Percentiles rank a stretch among this genome's conserved stretches.
phyloP scores from a whole-genome alignment of 1,284 basidiomycete genomes.

The Stereum hirsutum region DNA sequence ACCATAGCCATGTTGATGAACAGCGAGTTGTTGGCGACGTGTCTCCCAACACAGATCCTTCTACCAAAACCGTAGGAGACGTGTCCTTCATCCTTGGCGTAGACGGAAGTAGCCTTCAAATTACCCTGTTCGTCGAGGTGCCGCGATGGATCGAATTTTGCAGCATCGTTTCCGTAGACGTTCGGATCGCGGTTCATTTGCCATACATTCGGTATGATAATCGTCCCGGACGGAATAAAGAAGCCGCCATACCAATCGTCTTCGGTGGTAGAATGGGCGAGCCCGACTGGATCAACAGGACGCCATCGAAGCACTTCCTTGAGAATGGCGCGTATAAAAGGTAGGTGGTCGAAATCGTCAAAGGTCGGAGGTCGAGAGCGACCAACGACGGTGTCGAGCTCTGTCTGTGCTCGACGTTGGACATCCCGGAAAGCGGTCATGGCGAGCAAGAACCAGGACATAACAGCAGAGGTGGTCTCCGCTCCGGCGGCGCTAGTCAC shows the following conservation, averaged over 20 bases:
- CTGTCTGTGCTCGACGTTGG: conserved; percentile 19
- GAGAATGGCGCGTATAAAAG: conserved; percentile 21
- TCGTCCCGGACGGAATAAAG: conserved; percentile 17
- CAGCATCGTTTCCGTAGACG: conserved; percentile 15
- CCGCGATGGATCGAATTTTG: conserved; percentile 13
- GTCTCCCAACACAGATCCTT: conserved; percentile 16
- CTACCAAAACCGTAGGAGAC: conserved; percentile 17
- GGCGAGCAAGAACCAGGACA: conserved; percentile 20
- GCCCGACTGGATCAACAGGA: conserved; percentile 13
- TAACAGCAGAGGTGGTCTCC: conserved; percentile 12
- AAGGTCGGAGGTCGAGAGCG: conserved; percentile 20
- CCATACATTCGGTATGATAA: conserved; percentile 16
- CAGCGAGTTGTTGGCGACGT: conserved; percentile 24
- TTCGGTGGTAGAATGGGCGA: conserved; percentile 13
- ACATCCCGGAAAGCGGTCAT: conserved; percentile 20
- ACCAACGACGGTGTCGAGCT: conserved; percentile 23
- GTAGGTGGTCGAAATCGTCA: conserved; percentile 18
- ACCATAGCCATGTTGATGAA: conserved; percentile 22
- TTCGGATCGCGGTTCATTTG: conserved; percentile 11
- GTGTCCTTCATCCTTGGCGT: conserved; percentile 18
- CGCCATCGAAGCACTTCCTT: conserved; percentile 24
- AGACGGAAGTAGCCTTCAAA: conserved; percentile 9
- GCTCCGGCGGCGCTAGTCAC: conserved; percentile 11
- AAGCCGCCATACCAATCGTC: conserved; percentile 18
- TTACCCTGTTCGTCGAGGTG: conserved; percentile 16